A percentile compares a stretch with the other conserved stretches of the same genome.
phyloP scores from a whole-genome alignment of 495 filamentous ascomycete genomes.

The Xylaria intraflava region DNA sequence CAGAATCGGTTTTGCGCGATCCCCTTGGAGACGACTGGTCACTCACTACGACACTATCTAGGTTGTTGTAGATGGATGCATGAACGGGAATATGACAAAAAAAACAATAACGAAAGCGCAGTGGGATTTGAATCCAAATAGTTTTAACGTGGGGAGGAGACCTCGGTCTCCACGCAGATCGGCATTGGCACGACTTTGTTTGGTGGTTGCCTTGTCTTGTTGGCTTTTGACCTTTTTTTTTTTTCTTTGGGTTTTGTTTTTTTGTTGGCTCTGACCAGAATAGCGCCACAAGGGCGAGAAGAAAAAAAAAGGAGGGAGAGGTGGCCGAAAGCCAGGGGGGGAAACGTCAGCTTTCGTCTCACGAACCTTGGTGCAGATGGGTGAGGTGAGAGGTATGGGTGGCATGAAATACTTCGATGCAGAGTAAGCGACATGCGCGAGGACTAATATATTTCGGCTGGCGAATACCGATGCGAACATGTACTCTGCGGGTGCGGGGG shows the following conservation, averaged over 20 bases:
- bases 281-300: not conserved
- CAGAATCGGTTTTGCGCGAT: too few relatives aligned
- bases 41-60: too few relatives aligned
- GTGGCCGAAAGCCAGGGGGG: not conserved
- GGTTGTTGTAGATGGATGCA: not conserved
- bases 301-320: not conserved
- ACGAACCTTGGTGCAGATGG: not conserved
- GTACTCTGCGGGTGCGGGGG: not conserved
- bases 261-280: too few relatives aligned
- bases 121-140: too few relatives aligned
- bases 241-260: too few relatives aligned
- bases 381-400: slow-evolving; percentile 1
- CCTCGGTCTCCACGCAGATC: too few relatives aligned
- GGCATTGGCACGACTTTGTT: not conserved
- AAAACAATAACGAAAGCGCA: too few relatives aligned
- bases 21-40: too few relatives aligned
- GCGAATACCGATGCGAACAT: slow-evolving; percentile 1
- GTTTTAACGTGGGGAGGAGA: too few relatives aligned
- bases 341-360: not conserved
- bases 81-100: not conserved
- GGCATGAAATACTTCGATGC: slow-evolving; percentile 3
- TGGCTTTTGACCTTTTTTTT: too few relatives aligned
- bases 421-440: slow-evolving; percentile 8
- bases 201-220: too few relatives aligned
- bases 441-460: not conserved